Conservation (phyloP, 768 basidiomycete genomes). For the Lactifluus volemus region DNA sequence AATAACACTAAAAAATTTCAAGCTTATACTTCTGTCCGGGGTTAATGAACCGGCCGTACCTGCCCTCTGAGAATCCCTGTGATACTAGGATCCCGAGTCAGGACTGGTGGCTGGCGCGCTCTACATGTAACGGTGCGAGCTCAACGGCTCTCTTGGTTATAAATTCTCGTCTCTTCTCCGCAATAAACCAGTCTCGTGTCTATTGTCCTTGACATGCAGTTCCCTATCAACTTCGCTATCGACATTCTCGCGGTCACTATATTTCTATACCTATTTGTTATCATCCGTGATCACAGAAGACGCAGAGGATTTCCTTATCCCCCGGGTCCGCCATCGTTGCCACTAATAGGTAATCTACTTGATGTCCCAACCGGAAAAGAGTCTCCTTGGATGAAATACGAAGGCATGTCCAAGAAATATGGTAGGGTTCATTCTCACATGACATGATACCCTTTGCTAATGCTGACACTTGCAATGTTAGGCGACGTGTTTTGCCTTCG, state of each 20-base stretch:
- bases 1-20: too few relatives aligned
- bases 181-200: background rate
- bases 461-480: background rate
- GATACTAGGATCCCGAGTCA: too few relatives aligned
- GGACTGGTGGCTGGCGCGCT: too few relatives aligned
- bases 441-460: background rate
- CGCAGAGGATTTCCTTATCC: conserved; percentile 3
- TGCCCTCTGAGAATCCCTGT: too few relatives aligned
- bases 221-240: too few relatives aligned
- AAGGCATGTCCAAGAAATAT: background rate
- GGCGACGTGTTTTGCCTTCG: background rate
- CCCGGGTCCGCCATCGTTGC: background rate
- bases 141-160: too few relatives aligned
- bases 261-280: background rate
- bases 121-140: too few relatives aligned
- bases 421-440: background rate
- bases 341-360: conserved; percentile 1
- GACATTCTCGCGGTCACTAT: background rate
- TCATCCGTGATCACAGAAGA: background rate
- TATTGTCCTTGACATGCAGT: background rate
- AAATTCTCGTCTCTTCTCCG: too few relatives aligned
- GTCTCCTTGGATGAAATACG: background rate
- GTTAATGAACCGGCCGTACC: too few relatives aligned
- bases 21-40: too few relatives aligned
- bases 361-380: background rate